Conservation (phyloP, 345 rosid species). For the Gossypium turneri region DNA sequence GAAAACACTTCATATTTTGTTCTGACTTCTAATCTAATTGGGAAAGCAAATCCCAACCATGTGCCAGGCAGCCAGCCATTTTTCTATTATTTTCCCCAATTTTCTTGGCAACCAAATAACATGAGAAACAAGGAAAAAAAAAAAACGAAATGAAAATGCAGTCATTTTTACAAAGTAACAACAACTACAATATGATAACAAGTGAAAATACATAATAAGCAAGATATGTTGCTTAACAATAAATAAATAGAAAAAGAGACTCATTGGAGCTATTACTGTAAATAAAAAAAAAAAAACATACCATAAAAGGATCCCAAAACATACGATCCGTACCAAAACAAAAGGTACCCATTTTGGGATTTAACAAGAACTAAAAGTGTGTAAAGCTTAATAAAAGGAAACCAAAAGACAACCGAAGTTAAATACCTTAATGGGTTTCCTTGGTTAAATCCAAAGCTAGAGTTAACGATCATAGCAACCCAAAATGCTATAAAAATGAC, state of each 20-base stretch:
- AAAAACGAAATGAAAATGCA: background rate
- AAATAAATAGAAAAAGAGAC: background rate
- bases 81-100: background rate
- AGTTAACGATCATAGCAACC: slow-evolving; percentile 97
- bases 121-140: background rate
- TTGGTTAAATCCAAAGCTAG: slow-evolving; percentile 94
- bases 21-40: background rate
- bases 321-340: background rate
- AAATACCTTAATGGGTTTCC: slow-evolving; percentile 82
- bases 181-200: background rate
- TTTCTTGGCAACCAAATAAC: background rate
- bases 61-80: background rate
- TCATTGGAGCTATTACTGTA: background rate
- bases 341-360: slow-evolving; percentile 19
- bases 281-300: slow-evolving; percentile 9
- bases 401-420: slow-evolving; percentile 8
- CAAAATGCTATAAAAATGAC: slow-evolving; percentile 82
- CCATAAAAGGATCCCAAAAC: background rate
- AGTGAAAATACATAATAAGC: background rate
- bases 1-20: background rate
- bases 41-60: background rate
- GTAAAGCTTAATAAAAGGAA: background rate
- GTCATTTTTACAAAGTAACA: background rate
- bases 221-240: background rate
- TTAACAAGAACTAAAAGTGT: slow-evolving; percentile 9